Evolutionary conservation across 176 grass and related monocot genomes (phyloP).

Genomic region (Oryza australiensis): DNA sequence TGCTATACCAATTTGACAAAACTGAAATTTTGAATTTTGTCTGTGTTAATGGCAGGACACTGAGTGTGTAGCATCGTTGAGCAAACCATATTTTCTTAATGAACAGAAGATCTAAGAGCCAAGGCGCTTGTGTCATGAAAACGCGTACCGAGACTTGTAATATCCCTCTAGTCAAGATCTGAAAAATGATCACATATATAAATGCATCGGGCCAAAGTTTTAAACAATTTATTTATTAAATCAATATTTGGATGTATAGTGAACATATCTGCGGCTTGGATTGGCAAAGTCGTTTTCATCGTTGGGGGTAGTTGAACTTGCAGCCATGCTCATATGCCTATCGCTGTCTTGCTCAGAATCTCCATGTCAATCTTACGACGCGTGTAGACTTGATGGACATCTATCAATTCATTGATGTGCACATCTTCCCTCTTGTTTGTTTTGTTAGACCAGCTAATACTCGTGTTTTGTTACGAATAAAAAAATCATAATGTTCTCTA

Average conservation of each 20-base stretch:
- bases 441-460: background rate
- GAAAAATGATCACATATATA: background rate
- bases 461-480: too few species aligned
- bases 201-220: background rate
- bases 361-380: slow-evolving; percentile 44
- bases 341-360: slow-evolving; percentile 19
- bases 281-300: slow-evolving; percentile 26
- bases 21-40: background rate
- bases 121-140: slow-evolving; percentile 17
- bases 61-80: background rate
- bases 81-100: background rate
- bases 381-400: slow-evolving; percentile 37
- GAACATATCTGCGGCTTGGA: slow-evolving; percentile 16
- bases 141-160: slow-evolving; percentile 24
- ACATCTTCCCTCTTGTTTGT: background rate
- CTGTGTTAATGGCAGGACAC: background rate
- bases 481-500: too few species aligned
- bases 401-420: background rate
- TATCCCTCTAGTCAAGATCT: slow-evolving; percentile 15
- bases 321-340: background rate
- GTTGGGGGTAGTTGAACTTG: slow-evolving; percentile 6
- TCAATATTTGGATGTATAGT: background rate
- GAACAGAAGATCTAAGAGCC: slow-evolving; percentile 32
- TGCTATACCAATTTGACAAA: background rate
- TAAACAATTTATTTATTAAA: background rate